Evolutionary conservation across 1,284 basidiomycete genomes (phyloP).

Genomic region (Gymnopus androsaceus): DNA sequence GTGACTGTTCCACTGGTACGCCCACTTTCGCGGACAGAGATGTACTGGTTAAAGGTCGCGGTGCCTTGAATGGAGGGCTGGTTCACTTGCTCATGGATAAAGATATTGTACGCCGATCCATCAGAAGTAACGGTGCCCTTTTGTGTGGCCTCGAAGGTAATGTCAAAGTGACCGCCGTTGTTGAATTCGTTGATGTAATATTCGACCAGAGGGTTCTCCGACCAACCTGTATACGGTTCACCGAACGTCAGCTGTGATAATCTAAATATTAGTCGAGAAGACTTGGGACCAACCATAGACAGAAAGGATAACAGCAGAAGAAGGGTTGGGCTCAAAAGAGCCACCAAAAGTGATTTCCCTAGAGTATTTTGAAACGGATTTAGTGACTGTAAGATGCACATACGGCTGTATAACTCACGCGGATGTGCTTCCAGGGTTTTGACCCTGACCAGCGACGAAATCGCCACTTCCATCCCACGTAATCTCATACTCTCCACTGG

Average conservation of each 20-base stretch:
- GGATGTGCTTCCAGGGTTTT: conserved; percentile 28
- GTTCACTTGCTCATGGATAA: conserved; percentile 13
- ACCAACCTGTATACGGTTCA: conserved; percentile 24
- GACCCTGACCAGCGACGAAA: conserved; percentile 33
- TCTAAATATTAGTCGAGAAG: neutral
- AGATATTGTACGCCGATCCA: conserved; percentile 22
- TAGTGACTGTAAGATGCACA: no score
- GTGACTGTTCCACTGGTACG: conserved; percentile 33
- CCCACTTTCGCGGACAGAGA: conserved; percentile 32
- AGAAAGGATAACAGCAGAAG: conserved; percentile 39
- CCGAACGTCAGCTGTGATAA: neutral
- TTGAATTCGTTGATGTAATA: conserved; percentile 43
- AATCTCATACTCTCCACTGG: conserved; percentile 23
- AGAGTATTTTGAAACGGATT: neutral
- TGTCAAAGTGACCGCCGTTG: conserved; percentile 40
- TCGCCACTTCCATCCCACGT: conserved; percentile 30
- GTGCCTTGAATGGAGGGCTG: conserved; percentile 30
- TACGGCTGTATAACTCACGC: conserved; percentile 8
- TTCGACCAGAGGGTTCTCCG: conserved; percentile 37
- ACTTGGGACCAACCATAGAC: conserved; percentile 36
- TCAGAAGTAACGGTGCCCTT: conserved; percentile 33
- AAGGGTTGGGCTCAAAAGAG: conserved; percentile 34
- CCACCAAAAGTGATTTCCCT: conserved; percentile 34
- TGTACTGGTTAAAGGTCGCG: conserved; percentile 38
- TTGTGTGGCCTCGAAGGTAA: conserved; percentile 26